phyloP scores from a whole-genome alignment of 441 rosid genomes.

The Kokia cookei region DNA sequence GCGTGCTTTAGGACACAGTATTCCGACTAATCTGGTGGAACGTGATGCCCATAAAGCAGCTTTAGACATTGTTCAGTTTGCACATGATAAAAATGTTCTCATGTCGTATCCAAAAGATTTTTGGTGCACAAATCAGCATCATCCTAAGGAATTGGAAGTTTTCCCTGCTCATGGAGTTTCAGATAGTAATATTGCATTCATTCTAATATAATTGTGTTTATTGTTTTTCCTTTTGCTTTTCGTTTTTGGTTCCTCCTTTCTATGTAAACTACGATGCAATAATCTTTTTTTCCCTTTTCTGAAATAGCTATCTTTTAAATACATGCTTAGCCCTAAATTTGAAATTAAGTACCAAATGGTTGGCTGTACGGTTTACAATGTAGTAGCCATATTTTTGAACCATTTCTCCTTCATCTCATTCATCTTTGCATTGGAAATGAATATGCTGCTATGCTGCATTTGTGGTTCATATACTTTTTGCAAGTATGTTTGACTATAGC shows the following conservation, averaged over 20 bases:
- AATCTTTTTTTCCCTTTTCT: background rate
- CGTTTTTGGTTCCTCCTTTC: background rate
- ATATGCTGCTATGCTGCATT: background rate
- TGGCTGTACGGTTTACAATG: background rate
- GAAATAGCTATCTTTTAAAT: background rate
- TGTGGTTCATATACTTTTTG: background rate
- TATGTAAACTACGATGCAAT: background rate
- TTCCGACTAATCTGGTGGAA: constrained; percentile 44
- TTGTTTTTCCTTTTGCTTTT: background rate
- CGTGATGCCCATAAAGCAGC: constrained; percentile 42
- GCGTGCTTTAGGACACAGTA: constrained; percentile 44
- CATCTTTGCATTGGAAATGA: background rate
- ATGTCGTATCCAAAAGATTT: constrained; percentile 54
- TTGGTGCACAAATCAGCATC: constrained; percentile 39
- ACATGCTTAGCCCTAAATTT: background rate
- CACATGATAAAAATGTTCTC: constrained; percentile 32
- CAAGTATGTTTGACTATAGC: background rate
- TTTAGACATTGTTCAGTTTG: constrained; percentile 38
- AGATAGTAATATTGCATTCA: constrained; percentile 38
- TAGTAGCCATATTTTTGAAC: background rate
- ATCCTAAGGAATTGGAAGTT: constrained; percentile 30
- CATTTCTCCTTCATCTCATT: background rate
- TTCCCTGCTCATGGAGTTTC: constrained; percentile 37
- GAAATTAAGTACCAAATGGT: background rate
- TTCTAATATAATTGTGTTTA: background rate